Evolutionary conservation across 2,329 filamentous ascomycete genomes (phyloP).

Genomic region (Hypoxylon sp.): DNA sequence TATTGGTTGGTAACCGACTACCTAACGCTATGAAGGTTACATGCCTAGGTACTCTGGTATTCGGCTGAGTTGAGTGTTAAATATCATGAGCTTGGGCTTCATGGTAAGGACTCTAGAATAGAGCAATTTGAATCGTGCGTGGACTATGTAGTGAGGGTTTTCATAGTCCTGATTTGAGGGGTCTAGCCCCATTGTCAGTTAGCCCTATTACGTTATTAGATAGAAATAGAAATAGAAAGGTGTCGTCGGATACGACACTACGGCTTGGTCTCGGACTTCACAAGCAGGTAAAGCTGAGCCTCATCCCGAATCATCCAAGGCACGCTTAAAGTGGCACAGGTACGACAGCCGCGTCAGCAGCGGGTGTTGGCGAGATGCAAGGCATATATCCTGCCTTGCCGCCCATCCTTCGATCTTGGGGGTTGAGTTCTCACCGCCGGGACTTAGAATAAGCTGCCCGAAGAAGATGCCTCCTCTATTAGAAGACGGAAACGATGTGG

Average conservation of each 20-base stretch:
- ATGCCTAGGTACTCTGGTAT: background rate
- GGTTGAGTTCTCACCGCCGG: conserved; percentile 37
- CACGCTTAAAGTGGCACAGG: conserved; percentile 27
- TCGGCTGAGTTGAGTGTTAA: conserved; percentile 29
- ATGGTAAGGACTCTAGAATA: conserved; percentile 15
- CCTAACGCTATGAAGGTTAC: conserved; percentile 18
- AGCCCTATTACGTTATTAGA: conserved; percentile 35
- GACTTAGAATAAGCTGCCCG: conserved; percentile 18
- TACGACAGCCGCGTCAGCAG: conserved; percentile 43
- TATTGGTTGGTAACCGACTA: conserved; percentile 6
- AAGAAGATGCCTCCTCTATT: conserved; percentile 8
- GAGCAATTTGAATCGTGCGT: conserved; percentile 15
- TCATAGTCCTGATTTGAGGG: conserved; percentile 8
- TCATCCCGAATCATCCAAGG: conserved; percentile 30
- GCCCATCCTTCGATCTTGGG: conserved; percentile 9
- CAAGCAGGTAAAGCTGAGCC: conserved; percentile 40
- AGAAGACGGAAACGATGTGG: conserved; percentile 1
- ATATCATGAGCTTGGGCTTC: conserved; percentile 17
- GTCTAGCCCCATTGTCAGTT: conserved; percentile 28
- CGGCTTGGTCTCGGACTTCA: conserved; percentile 28
- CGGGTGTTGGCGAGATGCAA: conserved; percentile 24
- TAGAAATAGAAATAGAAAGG: conserved; percentile 33
- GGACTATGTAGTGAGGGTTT: conserved; percentile 3
- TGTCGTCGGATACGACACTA: conserved; percentile 40
- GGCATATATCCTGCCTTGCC: conserved; percentile 12